Evolutionary conservation across 225 moss, liverwort and hornwort genomes (phyloP).

Genomic region (Marchantia polymorpha): DNA sequence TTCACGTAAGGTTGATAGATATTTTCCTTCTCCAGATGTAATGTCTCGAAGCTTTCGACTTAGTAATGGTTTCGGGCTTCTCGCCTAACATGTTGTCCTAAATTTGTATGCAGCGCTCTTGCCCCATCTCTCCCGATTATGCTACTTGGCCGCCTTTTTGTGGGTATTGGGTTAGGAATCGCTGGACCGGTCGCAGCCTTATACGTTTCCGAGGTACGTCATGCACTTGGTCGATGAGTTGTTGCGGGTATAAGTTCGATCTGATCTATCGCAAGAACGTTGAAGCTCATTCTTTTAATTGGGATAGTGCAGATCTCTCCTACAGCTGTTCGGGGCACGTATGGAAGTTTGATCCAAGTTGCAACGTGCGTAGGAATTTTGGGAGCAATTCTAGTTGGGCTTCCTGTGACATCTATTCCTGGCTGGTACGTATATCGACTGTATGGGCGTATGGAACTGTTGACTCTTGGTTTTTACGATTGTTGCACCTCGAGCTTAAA

Average conservation of each 20-base stretch:
- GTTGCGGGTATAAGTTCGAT: background rate
- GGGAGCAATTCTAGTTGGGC: conserved; percentile 62
- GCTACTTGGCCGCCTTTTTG: conserved; percentile 76
- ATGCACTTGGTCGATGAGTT: background rate
- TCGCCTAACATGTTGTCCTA: background rate
- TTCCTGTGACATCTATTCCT: conserved; percentile 51
- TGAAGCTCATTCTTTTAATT: background rate
- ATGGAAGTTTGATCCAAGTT: conserved; percentile 73
- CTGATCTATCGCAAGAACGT: background rate
- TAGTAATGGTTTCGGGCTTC: background rate
- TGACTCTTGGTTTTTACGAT: background rate
- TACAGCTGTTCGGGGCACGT: conserved; percentile 73
- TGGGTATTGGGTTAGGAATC: conserved; percentile 75
- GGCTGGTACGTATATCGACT: conserved; percentile 49
- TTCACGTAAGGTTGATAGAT: too few relatives aligned
- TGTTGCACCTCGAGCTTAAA: too few relatives aligned
- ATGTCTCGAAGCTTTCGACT: background rate
- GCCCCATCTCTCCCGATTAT: conserved; percentile 59
- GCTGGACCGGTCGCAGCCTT: conserved; percentile 78
- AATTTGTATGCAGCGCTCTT: conserved; percentile 52
- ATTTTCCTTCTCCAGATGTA: too few relatives aligned
- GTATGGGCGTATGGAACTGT: background rate
- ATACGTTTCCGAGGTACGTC: conserved; percentile 80
- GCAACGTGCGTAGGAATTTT: conserved; percentile 80
- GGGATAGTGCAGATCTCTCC: conserved; percentile 59